Conservation (phyloP, 805 yeast species). For the Soucietia sequanensis region DNA sequence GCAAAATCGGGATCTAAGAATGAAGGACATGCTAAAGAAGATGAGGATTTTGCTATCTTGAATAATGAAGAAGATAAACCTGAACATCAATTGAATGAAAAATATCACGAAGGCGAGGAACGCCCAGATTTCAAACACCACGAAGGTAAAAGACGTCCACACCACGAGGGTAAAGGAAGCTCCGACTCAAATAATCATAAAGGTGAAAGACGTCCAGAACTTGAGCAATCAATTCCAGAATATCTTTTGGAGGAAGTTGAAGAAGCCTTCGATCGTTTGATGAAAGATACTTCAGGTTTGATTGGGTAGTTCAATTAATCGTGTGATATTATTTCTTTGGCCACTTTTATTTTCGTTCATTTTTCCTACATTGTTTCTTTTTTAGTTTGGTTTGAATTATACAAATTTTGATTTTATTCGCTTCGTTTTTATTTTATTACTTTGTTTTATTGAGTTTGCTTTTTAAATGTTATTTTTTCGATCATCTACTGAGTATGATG, state of each 20-base stretch:
- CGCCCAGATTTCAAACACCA: no score
- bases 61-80: background rate
- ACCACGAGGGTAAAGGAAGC: no score
- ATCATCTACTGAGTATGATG: no score
- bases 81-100: background rate
- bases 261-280: background rate
- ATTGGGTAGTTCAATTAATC: background rate
- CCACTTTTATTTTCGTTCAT: background rate
- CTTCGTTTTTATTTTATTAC: background rate
- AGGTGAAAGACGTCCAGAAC: no score
- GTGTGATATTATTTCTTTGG: background rate
- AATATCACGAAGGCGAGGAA: background rate
- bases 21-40: background rate
- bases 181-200: no score
- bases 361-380: background rate
- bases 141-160: no score
- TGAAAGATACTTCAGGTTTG: background rate
- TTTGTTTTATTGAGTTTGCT: background rate
- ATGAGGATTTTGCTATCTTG: background rate
- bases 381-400: no score
- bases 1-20: background rate
- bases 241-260: background rate
- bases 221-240: background rate
- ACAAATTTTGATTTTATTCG: background rate
- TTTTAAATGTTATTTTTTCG: no score